Evolutionary conservation across 768 basidiomycete genomes (phyloP), one percentile per base, ranked within the genome.

Genomic region (Terana coerulea): DNA sequence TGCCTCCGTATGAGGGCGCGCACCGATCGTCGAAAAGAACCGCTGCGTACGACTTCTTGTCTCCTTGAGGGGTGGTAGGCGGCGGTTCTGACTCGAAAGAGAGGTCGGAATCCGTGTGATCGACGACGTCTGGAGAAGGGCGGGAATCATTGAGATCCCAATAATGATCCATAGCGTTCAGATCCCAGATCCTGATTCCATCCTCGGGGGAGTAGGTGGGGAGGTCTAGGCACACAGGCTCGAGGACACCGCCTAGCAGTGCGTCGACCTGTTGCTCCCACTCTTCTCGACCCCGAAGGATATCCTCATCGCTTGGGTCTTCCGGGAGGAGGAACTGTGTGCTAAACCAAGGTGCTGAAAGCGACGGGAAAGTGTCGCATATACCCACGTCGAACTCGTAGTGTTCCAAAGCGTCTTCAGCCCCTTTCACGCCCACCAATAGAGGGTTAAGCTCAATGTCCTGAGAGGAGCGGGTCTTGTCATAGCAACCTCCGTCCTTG

Each of bases 11-110:
- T 9, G 26, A 24, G 3, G 31, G 22, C 15, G 22, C 34, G 21
- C 21, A 41, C 11, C 35, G 59, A 39, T 65, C 45, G 68, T 68
- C 28, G 70, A 73, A 40, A 53, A 55, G 44, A 22, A 72, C 67
- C 43, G 70, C 66, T 11, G 69, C 65, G 17, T 73, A 71, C 14
- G 66, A 61, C 52, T 65, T 72, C 29, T 59, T 60, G 17, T 55
- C 49, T 25, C 70, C 69, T 44, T 73, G 74, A 11, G 80, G 79
- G 8, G 79, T 80, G n/a, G 72, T 70, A n/a, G 79, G 79, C 54
- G 69, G 69, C 5, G 73, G 70, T 5, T 67, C 68, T 3, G 64
- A 65, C 37, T 66, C 67, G 30, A 72, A 66, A 2, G 76, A 79
- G 37, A 72, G 69, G 30, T 74, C 68, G 2, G 76, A 78, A 46